phyloP scores from a whole-genome alignment of 2,329 filamentous ascomycete genomes.

The Colletotrichum magnum region DNA sequence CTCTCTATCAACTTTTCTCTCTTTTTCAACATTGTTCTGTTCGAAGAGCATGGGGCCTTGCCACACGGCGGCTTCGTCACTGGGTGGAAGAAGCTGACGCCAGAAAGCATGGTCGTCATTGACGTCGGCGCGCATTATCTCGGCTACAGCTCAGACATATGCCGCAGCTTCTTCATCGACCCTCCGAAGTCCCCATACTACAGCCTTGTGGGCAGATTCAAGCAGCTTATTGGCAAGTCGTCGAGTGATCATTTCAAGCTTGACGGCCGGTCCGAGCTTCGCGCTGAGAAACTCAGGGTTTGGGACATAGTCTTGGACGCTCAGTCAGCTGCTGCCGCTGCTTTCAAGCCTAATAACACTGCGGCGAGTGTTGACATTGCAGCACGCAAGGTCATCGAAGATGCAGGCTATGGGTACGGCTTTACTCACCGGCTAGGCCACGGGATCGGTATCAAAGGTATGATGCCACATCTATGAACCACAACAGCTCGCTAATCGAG shows the following conservation, averaged over 20 bases:
- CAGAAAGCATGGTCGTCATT: constrained; percentile 72
- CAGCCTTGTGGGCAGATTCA: background rate
- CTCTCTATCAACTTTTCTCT: constrained; percentile 67
- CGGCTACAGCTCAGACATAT: constrained; percentile 76
- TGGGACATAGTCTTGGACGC: constrained; percentile 75
- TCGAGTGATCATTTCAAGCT: background rate
- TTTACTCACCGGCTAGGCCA: constrained; percentile 76
- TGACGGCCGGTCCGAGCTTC: constrained; percentile 42
- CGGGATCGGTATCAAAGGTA: constrained; percentile 73
- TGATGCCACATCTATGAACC: background rate
- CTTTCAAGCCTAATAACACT: constrained; percentile 65
- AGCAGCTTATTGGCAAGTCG: background rate
- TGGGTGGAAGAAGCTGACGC: constrained; percentile 64
- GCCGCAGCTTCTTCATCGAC: constrained; percentile 71
- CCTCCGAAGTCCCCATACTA: constrained; percentile 39
- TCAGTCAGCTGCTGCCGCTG: constrained; percentile 67
- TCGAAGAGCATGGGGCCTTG: constrained; percentile 68
- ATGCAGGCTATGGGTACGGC: constrained; percentile 69
- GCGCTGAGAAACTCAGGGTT: constrained; percentile 67
- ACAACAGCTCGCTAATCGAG: background rate
- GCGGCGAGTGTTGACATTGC: constrained; percentile 74
- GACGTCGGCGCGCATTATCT: constrained; percentile 74
- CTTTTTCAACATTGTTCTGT: constrained; percentile 76
- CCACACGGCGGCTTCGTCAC: constrained; percentile 68
- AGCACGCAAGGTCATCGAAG: constrained; percentile 68